These are phyloP conservation scores for Ascochyta pisi DNA, from an alignment of 2,329 filamentous ascomycete genomes.

Conservation along the genomic window DNA sequence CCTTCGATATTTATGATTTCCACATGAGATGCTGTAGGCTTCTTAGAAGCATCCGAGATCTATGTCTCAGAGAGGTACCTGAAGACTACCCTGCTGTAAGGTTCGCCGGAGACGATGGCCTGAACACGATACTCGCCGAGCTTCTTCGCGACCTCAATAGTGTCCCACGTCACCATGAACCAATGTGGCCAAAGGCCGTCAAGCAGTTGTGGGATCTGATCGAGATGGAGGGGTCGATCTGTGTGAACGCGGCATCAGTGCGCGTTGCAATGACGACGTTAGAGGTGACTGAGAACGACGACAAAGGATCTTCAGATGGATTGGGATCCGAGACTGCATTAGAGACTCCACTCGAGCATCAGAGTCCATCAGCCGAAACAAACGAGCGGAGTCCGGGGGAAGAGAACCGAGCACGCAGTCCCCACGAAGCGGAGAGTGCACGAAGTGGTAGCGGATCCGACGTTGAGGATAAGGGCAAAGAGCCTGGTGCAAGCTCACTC, in stretches of 20 bases:
- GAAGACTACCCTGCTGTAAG: slow-evolving; percentile 13
- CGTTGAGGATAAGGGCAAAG: neutral
- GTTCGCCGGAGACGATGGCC: neutral
- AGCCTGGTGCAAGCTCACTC: neutral
- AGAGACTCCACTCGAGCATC: neutral
- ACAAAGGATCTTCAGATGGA: neutral
- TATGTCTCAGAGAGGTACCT: slow-evolving; percentile 13
- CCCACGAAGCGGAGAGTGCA: neutral
- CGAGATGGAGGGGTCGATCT: neutral
- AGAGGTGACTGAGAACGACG: neutral
- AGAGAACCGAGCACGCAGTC: neutral
- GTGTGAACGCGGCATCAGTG: neutral
- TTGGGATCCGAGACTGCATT: neutral
- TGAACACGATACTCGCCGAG: slow-evolving; percentile 6
- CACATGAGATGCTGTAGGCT: slow-evolving; percentile 7
- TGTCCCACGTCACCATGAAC: neutral
- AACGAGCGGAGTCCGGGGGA: neutral
- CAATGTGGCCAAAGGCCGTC: slow-evolving; percentile 9
- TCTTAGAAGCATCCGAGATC: slow-evolving; percentile 8
- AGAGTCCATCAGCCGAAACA: neutral
- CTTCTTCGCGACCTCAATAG: slow-evolving; percentile 7
- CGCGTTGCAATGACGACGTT: slow-evolving; percentile 2
- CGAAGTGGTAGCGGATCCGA: neutral
- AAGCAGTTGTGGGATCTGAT: neutral
- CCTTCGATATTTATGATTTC: slow-evolving; percentile 14